Base-by-base conservation (phyloP, 148 eudicot genomes). In the Vaccinium myrtillus region DNA sequence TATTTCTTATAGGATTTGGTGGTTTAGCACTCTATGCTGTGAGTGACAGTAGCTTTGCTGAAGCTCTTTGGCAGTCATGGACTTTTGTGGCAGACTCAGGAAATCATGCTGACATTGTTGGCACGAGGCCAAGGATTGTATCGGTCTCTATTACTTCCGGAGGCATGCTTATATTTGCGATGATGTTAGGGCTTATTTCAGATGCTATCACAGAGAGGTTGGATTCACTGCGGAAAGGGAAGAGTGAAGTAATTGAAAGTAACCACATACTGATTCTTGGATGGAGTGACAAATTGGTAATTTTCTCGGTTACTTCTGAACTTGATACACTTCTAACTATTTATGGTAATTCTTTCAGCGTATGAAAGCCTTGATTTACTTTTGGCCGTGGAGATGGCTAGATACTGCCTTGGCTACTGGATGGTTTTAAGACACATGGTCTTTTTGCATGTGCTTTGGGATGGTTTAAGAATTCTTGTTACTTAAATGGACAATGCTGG, bases 131-230 rank as follows among this genome's bases (percentile, higher is more conserved):
- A 11, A 91, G 99, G 86, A 92, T 96, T 81, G 99, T 96, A 51
- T 96, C 99, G 11, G 92, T 96, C 71, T 90, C 93, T 85, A 93
- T 96, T 82, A 96, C 93, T 87, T 86, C 97, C 25, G 98, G 98
- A 87, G 99, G 99, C 80, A 94, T 96, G 99, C 94, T 96, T 73
- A 93, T 94, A 85, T 96, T 96, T 86, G 99, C 99, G 49, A 94
- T 94, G 99, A 96, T 96, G 98, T 86, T 96, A 78, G 99, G 99
- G 51, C 98, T 96, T 78, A 94, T 96, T 84, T 96, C 99, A 83
- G 99, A 96, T 94, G 95, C 98, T 84, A 96, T 96, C 75, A 94
- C 99, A 25, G 98, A 96, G 83, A 96, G 94, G 88, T 95, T 96
- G 56, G 99, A 96, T 85, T 96, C 99, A 32, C 84, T 96, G 84